Conservation (phyloP, 2,329 filamentous ascomycete genomes). For the Aureobasidium musti region DNA sequence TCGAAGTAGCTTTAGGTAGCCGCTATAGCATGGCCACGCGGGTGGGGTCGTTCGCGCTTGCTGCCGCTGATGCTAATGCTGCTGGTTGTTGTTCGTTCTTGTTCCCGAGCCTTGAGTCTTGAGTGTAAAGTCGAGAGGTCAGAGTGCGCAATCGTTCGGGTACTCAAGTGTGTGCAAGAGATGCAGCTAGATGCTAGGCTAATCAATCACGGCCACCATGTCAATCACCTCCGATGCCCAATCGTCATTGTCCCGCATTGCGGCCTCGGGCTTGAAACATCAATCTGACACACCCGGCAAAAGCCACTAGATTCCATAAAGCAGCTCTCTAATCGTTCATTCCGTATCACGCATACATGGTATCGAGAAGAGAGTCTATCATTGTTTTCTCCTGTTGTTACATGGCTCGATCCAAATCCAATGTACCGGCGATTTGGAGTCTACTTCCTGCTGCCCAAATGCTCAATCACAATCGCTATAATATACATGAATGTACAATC, state of each 20-base stretch:
- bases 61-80: not conserved
- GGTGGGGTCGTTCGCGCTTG: conserved; percentile 19
- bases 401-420: not conserved
- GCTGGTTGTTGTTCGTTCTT: not conserved
- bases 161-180: not conserved
- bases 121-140: not conserved
- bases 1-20: not conserved
- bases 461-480: conserved; percentile 17
- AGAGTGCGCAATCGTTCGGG: not conserved
- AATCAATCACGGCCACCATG: not conserved
- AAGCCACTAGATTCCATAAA: not conserved
- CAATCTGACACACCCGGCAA: not conserved
- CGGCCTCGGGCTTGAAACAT: not conserved
- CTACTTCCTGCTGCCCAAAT: not conserved
- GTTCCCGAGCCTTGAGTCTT: not conserved
- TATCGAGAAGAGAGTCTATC: conserved; percentile 21
- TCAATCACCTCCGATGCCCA: conserved; percentile 4
- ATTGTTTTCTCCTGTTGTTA: conserved; percentile 1
- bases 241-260: conserved; percentile 19
- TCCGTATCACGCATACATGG: not conserved
- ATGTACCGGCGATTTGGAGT: not conserved
- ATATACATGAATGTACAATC: conserved; percentile 21
- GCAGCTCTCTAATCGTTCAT: not conserved
- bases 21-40: conserved; percentile 28
- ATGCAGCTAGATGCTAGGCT: conserved; percentile 18